Evolutionary conservation across 768 basidiomycete species (phyloP), one percentile per base, ranked within the genome.

Genomic region (Russula abietina): DNA sequence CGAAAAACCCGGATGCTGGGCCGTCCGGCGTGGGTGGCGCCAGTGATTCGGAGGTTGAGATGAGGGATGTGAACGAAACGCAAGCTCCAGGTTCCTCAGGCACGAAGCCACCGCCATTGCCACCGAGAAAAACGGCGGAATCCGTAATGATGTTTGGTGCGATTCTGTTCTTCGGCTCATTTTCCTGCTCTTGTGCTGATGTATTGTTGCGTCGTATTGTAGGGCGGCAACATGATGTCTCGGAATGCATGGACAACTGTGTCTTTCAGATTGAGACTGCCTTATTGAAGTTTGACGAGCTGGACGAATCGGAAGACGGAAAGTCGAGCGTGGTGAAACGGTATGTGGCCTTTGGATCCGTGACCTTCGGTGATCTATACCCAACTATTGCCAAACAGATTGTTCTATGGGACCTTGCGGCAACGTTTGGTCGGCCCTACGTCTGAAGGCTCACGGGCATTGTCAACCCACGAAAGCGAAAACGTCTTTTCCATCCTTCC

Each of bases 231-330:
- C 96, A 99, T 70, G 97, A 99, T 72, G 95, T 98, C 14, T 88
- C 96, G 0, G 97, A 99, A 75, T 98, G 96, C 75, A 93, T 98
- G 89, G 96, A 98, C 74, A 98, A 98, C 70, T 95, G 95, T 77
- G 89, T 99, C 81, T 97, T 97, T 76, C 97, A 98, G 74, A 93
- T 98, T 55, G 97, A 99, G 74, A 89, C 92, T 4, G 94, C 93
- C 1, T 73, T 93, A 51, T 78, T 93, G 43, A 89, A 89, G 69
- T 89, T 93, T 64, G 83, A 83, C 55, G 82, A 78, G 10, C 69
- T 75, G 46, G 75, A 75, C 41, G 78, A 71, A 11, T 72, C 75
- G 24, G 79, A 77, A 65, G 79, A 79, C 43, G 84, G 85, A 59
- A 85, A 84, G 69, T 81, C 80, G 0, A 92, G 92, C 65, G 80